Percentiles rank a stretch among this genome's conserved stretches.
Conservation (phyloP, 352 stramenopile species). For the Pythium diclinum region DNA sequence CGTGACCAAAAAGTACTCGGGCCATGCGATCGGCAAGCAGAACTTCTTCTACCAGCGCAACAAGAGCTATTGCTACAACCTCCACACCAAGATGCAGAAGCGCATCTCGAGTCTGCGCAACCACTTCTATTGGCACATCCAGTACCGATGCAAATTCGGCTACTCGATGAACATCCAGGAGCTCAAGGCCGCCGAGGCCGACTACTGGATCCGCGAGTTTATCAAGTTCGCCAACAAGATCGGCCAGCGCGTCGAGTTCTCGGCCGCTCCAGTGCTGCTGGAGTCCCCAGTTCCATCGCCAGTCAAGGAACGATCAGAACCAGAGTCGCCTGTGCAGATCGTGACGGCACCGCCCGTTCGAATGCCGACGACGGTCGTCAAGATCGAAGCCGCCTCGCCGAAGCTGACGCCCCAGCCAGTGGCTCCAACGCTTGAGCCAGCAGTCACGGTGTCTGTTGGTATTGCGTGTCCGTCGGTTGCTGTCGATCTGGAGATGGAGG, state of each 20-base stretch:
- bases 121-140: constrained; percentile 82
- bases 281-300: constrained; percentile 21
- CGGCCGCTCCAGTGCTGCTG: constrained; percentile 15
- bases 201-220: constrained; percentile 74
- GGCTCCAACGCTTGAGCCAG: background rate
- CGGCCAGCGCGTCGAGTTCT: constrained; percentile 50
- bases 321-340: background rate
- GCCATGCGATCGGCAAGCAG: constrained; percentile 75
- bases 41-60: constrained; percentile 64
- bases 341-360: background rate
- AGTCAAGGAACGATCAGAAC: constrained; percentile 1
- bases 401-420: background rate
- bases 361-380: background rate
- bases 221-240: constrained; percentile 65
- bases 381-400: constrained; percentile 7
- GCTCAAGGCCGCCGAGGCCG: constrained; percentile 58
- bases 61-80: constrained; percentile 72
- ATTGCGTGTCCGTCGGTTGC: constrained; percentile 10
- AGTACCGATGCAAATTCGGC: constrained; percentile 67
- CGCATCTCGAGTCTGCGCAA: constrained; percentile 75
- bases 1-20: constrained; percentile 79
- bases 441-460: background rate
- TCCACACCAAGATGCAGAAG: constrained; percentile 77
- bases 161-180: constrained; percentile 58
- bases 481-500: background rate